Evolutionary conservation across 495 filamentous ascomycete species (phyloP).

Genomic region (Aspergillus bridgeri): DNA sequence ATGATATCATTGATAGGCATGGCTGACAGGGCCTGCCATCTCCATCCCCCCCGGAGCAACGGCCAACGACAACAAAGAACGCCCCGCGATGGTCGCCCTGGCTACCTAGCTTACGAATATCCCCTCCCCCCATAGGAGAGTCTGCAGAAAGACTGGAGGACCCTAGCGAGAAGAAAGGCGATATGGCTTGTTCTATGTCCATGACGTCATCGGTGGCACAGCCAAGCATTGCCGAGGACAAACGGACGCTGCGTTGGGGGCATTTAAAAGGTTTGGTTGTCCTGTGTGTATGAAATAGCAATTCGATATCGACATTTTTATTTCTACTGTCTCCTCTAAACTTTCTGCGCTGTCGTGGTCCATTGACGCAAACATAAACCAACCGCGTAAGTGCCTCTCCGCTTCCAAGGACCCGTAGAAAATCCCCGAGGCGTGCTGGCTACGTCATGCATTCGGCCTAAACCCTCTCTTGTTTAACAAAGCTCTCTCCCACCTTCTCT

Average conservation of each 20-base stretch:
- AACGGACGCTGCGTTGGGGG: background rate
- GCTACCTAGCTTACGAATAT: background rate
- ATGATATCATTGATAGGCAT: too few species aligned
- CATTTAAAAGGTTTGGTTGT: too few species aligned
- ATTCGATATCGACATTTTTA: too few species aligned
- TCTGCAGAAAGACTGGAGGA: background rate
- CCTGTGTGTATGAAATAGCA: too few species aligned
- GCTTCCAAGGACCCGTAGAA: background rate
- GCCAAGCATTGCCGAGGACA: background rate
- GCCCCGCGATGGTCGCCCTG: background rate
- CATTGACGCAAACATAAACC: too few species aligned
- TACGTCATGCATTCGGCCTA: background rate
- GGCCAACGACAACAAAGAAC: background rate
- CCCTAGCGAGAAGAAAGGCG: background rate
- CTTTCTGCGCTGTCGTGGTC: too few species aligned
- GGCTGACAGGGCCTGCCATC: background rate
- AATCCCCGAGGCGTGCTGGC: background rate
- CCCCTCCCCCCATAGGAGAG: background rate
- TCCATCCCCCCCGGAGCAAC: too few species aligned
- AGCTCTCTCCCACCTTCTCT: background rate
- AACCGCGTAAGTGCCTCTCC: too few species aligned
- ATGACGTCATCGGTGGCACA: slow-evolving; percentile 16
- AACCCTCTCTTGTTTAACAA: background rate
- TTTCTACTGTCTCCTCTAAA: too few species aligned
- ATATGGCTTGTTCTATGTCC: slow-evolving; percentile 3